Conservation (phyloP, 495 filamentous ascomycete genomes). For the Clavariopsis aquatica region DNA sequence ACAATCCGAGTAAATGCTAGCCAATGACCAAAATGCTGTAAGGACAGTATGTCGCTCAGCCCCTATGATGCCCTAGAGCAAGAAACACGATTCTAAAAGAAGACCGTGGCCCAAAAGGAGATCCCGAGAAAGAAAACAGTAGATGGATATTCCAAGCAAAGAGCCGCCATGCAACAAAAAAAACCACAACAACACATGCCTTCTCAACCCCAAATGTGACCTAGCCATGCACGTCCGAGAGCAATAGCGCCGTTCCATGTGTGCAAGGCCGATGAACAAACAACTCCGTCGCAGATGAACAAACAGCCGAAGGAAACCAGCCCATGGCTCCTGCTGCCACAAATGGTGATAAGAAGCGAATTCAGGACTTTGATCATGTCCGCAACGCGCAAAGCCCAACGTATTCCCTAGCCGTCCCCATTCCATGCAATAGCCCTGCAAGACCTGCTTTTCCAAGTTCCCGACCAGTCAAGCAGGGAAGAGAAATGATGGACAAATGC, state of each 20-base stretch:
- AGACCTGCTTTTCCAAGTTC: constrained; percentile 32
- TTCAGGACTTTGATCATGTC: neutral
- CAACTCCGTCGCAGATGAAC: constrained; percentile 34
- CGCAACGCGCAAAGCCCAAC: constrained; percentile 7
- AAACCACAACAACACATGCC: constrained; percentile 12
- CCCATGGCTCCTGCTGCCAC: constrained; percentile 16
- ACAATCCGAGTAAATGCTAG: constrained; percentile 33
- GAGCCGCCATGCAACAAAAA: constrained; percentile 37
- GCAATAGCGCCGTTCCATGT: constrained; percentile 36
- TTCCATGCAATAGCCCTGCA: constrained; percentile 28
- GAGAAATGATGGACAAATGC: constrained; percentile 32
- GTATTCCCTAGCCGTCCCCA: constrained; percentile 12
- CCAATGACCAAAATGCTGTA: constrained; percentile 29
- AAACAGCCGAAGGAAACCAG: constrained; percentile 30
- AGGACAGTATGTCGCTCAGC: constrained; percentile 34
- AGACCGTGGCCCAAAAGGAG: constrained; percentile 4
- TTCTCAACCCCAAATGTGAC: constrained; percentile 30
- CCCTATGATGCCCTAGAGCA: constrained; percentile 17
- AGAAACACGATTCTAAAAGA: constrained; percentile 26
- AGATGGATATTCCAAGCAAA: constrained; percentile 20
- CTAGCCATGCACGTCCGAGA: constrained; percentile 36
- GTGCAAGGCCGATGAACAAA: constrained; percentile 34
- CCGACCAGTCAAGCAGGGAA: constrained; percentile 18
- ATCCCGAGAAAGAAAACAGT: constrained; percentile 2
- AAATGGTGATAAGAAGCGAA: constrained; percentile 24